Conservation (phyloP, 495 filamentous ascomycete genomes). For the Penicillium coprophilum region DNA sequence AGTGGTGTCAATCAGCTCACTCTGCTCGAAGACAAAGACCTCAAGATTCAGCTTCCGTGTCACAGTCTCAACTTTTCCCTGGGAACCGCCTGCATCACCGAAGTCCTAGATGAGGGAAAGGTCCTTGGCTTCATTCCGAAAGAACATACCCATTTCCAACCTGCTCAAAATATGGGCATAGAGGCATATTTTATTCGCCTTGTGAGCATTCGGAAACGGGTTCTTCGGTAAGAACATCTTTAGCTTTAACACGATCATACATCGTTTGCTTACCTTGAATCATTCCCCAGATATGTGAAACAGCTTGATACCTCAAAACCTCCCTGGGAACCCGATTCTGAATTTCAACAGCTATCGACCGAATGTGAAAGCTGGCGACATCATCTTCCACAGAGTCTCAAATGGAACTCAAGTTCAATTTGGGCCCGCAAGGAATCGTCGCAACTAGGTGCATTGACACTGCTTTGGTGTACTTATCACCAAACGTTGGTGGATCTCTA, state of each 20-base stretch:
- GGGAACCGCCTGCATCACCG: slow-evolving; percentile 20
- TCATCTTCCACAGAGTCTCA: slow-evolving; percentile 14
- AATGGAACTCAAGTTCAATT: slow-evolving; percentile 15
- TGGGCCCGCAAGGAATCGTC: slow-evolving; percentile 22
- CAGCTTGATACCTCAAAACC: slow-evolving; percentile 17
- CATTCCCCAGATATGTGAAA: slow-evolving; percentile 18
- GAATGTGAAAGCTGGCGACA: slow-evolving; percentile 17
- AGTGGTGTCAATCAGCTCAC: slow-evolving; percentile 27
- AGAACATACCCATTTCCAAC: slow-evolving; percentile 5
- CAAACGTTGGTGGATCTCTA: slow-evolving; percentile 24
- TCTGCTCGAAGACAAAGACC: slow-evolving; percentile 21
- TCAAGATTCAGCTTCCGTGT: slow-evolving; percentile 31
- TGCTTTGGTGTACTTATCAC: slow-evolving; percentile 23
- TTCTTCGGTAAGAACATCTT: slow-evolving; percentile 16
- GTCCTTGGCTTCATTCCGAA: slow-evolving; percentile 11
- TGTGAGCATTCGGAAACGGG: slow-evolving; percentile 18
- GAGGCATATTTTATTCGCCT: slow-evolving; percentile 24
- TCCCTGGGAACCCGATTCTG: slow-evolving; percentile 18
- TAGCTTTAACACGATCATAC: neutral
- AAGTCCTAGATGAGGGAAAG: slow-evolving; percentile 14
- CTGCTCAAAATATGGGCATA: slow-evolving; percentile 23
- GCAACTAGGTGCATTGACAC: slow-evolving; percentile 18
- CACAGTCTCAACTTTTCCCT: slow-evolving; percentile 22
- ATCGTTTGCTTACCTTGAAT: neutral
- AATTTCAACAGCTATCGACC: slow-evolving; percentile 12